A percentile compares a stretch with the other conserved stretches of the same genome.
Conservation (phyloP, 495 filamentous ascomycete species). For the Xylaria sp. region DNA sequence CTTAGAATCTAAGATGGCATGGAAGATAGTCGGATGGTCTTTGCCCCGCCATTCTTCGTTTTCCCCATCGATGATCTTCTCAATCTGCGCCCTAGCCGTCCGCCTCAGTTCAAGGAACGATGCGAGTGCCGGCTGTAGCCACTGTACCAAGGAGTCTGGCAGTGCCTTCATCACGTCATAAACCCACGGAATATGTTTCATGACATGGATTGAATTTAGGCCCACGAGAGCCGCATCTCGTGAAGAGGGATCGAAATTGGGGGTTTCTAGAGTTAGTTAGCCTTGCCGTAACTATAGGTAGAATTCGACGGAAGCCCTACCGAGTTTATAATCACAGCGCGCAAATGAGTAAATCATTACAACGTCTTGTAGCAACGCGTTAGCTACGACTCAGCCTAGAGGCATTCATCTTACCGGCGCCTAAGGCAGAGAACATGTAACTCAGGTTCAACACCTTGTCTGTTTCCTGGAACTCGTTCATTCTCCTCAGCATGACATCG, state of each 20-base stretch:
- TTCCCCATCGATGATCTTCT: constrained; percentile 4
- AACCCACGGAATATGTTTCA: constrained; percentile 14
- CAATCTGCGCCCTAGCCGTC: constrained; percentile 15
- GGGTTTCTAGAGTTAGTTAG: neutral
- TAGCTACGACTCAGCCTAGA: constrained; percentile 35
- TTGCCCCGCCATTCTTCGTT: constrained; percentile 16
- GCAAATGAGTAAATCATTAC: constrained; percentile 22
- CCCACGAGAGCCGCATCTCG: constrained; percentile 13
- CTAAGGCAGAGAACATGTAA: constrained; percentile 12
- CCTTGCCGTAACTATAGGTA: neutral
- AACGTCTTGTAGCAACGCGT: constrained; percentile 40
- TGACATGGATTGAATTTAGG: constrained; percentile 18
- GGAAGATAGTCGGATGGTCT: constrained; percentile 49
- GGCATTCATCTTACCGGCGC: constrained; percentile 2
- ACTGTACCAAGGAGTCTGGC: constrained; percentile 21
- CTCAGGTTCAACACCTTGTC: neutral
- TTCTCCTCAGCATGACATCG: constrained; percentile 30
- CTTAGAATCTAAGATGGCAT: constrained; percentile 47
- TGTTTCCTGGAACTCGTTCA: constrained; percentile 37
- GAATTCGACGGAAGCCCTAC: neutral
- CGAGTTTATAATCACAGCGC: neutral
- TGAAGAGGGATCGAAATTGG: constrained; percentile 12
- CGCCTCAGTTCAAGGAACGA: constrained; percentile 30
- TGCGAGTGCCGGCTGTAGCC: constrained; percentile 21
- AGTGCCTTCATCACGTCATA: constrained; percentile 31